Evolutionary conservation across 352 stramenopile genomes (phyloP).

Genomic region (Thraustotheca clavata): DNA sequence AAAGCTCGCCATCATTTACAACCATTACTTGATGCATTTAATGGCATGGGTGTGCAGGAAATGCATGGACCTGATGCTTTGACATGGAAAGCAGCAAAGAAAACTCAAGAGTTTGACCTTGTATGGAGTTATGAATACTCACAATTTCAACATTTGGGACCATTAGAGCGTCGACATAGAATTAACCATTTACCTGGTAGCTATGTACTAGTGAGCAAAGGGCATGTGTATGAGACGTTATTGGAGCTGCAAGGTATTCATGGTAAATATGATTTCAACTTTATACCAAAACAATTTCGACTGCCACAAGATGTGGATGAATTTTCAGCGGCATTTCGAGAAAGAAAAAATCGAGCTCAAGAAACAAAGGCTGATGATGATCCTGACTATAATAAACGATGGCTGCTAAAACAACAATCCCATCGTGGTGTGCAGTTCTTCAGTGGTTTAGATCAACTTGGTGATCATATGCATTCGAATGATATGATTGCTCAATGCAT

Average conservation of each 20-base stretch:
- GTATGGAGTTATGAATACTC: background rate
- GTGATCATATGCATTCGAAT: background rate
- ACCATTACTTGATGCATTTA: background rate
- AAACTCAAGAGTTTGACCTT: constrained; percentile 1
- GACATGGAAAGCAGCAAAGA: background rate
- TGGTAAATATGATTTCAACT: constrained; percentile 11
- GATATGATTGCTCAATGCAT: constrained; percentile 52
- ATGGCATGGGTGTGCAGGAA: background rate
- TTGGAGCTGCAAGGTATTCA: background rate
- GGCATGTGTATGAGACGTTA: background rate
- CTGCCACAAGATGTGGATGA: background rate
- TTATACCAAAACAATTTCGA: background rate
- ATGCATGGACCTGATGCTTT: background rate
- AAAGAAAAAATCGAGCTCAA: background rate
- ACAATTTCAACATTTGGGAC: background rate
- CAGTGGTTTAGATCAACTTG: background rate
- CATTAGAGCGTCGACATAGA: background rate
- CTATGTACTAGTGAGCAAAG: background rate
- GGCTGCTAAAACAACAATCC: background rate
- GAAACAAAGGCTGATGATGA: background rate
- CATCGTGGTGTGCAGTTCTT: background rate
- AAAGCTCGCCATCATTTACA: background rate
- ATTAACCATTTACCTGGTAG: constrained; percentile 9
- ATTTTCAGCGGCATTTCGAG: background rate
- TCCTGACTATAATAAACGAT: background rate